These are phyloP conservation scores for Lenwebbia sp. DNA, from an alignment of 345 rosid species.

Conservation along the genomic window DNA sequence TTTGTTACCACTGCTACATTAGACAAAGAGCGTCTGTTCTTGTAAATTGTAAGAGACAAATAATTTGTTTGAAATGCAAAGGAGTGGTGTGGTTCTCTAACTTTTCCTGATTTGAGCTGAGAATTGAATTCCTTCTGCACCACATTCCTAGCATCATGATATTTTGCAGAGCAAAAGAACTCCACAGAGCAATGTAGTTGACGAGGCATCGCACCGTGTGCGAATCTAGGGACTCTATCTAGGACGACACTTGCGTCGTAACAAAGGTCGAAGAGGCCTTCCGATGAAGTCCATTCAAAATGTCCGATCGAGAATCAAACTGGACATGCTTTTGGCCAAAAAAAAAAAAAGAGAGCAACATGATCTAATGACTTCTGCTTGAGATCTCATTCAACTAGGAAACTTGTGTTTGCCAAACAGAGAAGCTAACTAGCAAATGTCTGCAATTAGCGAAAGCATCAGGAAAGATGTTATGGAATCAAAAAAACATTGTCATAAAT, in stretches of 20 bases:
- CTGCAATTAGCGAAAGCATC: background rate
- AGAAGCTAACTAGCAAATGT: background rate
- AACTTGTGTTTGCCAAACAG: background rate
- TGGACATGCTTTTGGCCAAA: background rate
- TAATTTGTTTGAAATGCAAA: background rate
- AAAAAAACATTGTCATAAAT: no score
- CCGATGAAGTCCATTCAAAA: background rate
- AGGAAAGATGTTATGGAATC: no score
- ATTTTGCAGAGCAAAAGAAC: background rate
- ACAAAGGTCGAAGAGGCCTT: background rate
- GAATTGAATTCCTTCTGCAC: background rate
- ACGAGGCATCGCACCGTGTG: background rate
- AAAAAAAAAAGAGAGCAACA: background rate
- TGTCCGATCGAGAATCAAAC: background rate
- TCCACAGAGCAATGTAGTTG: background rate
- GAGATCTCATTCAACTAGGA: background rate
- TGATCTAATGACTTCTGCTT: background rate
- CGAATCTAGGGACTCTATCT: background rate
- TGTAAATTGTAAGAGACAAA: background rate
- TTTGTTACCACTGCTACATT: background rate
- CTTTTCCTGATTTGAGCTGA: background rate
- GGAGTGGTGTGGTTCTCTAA: background rate
- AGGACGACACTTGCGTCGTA: background rate
- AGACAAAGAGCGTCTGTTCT: background rate
- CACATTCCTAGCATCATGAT: background rate